Conservation (phyloP, 768 basidiomycete genomes). For the Russula virescens region DNA sequence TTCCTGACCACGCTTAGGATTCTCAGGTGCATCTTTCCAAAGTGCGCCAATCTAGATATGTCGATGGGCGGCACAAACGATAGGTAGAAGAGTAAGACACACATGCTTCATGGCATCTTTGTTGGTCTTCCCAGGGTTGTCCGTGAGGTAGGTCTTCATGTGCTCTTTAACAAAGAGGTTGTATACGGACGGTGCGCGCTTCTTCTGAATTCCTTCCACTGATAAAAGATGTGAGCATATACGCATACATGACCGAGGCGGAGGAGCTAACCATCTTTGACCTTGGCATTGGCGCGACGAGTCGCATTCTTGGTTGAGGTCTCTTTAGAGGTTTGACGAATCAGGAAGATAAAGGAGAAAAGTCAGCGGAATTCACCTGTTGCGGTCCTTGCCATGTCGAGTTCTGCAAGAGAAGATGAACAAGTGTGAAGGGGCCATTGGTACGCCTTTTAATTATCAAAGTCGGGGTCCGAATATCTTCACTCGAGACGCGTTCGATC, state of each 20-base stretch:
- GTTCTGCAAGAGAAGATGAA: constrained; percentile 2
- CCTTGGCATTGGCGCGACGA: constrained; percentile 44
- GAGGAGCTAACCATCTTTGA: constrained; percentile 30
- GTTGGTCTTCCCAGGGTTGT: constrained; percentile 41
- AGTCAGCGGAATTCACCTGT: constrained; percentile 36
- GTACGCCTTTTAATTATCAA: constrained; percentile 8
- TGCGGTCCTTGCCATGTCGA: constrained; percentile 45
- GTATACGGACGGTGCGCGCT: constrained; percentile 55
- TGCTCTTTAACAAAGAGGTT: constrained; percentile 51
- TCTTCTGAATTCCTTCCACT: constrained; percentile 39
- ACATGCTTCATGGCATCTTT: constrained; percentile 52
- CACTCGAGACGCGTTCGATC: constrained; percentile 18
- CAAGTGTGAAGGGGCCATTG: background rate
- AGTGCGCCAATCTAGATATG: constrained; percentile 44
- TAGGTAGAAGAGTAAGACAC: background rate
- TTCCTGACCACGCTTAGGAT: constrained; percentile 56
- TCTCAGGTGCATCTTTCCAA: constrained; percentile 58
- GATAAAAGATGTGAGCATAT: constrained; percentile 1
- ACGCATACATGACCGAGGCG: constrained; percentile 27
- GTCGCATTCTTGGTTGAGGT: constrained; percentile 54
- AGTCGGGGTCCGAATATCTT: constrained; percentile 25
- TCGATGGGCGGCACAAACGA: background rate
- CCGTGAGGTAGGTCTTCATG: constrained; percentile 53
- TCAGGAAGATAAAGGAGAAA: background rate
- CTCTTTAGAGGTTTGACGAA: constrained; percentile 30